Conservation (phyloP, 345 rosid species). For the Eutrema yunnanense region DNA sequence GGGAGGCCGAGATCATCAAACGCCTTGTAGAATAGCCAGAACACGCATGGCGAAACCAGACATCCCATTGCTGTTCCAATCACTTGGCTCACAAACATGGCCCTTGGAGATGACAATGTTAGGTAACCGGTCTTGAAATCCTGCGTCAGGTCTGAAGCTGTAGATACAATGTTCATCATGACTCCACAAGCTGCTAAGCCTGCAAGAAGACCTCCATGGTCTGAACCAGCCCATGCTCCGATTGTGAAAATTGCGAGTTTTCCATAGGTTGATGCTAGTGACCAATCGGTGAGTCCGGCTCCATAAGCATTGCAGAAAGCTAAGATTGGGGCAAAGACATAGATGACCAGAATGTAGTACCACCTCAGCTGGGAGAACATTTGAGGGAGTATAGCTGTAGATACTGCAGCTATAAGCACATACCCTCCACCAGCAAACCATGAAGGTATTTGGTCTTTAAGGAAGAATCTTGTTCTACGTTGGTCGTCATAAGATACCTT, state of each 20-base stretch:
- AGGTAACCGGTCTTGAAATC: constrained; percentile 94
- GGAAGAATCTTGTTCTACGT: constrained; percentile 49
- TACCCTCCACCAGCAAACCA: constrained; percentile 59
- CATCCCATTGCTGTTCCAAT: constrained; percentile 76
- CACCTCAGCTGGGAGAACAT: constrained; percentile 69
- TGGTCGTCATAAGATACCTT: constrained; percentile 40
- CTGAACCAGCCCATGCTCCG: constrained; percentile 70
- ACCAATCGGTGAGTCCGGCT: constrained; percentile 86
- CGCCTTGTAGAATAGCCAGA: constrained; percentile 81
- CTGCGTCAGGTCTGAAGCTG: constrained; percentile 87
- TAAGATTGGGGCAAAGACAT: constrained; percentile 62
- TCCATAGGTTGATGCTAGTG: constrained; percentile 84
- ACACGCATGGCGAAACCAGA: constrained; percentile 55
- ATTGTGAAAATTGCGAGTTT: constrained; percentile 71
- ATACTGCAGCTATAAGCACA: constrained; percentile 41
- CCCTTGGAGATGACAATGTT: constrained; percentile 78
- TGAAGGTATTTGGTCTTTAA: constrained; percentile 63
- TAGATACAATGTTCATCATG: constrained; percentile 97
- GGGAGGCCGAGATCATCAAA: constrained; percentile 69
- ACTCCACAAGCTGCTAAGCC: constrained; percentile 87
- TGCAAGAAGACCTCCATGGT: constrained; percentile 64
- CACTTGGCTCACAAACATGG: constrained; percentile 85
- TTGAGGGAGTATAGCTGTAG: constrained; percentile 50
- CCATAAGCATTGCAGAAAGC: constrained; percentile 94
- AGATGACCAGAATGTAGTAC: constrained; percentile 69